Conservation (phyloP, 2,329 filamentous ascomycete species). For the Tolypocladium paradoxum region DNA sequence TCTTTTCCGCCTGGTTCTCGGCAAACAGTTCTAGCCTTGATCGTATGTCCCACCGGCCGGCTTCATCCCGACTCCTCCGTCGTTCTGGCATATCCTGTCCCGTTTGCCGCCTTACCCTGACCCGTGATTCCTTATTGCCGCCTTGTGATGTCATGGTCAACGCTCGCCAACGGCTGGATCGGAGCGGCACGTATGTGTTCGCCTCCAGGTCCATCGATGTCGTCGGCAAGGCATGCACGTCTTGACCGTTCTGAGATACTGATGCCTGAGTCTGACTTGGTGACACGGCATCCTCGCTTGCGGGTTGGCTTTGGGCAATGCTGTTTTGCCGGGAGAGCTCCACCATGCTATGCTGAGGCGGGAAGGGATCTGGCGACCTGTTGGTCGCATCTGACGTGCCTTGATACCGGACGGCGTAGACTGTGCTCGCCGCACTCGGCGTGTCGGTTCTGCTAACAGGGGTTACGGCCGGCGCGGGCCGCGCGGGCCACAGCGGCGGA, state of each 20-base stretch:
- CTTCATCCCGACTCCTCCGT: constrained; percentile 8
- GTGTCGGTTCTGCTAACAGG: constrained; percentile 53
- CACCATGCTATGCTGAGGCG: constrained; percentile 15
- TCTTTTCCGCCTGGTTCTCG: constrained; percentile 46
- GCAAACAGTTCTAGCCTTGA: constrained; percentile 51
- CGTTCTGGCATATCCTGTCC: background rate
- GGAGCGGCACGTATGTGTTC: constrained; percentile 13
- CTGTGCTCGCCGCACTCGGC: constrained; percentile 51
- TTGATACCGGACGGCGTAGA: constrained; percentile 53
- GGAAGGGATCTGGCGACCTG: constrained; percentile 30
- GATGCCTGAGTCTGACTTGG: background rate
- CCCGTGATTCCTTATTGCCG: background rate
- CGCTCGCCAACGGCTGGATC: constrained; percentile 13
- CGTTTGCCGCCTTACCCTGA: background rate
- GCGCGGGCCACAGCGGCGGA: constrained; percentile 42
- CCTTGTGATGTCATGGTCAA: background rate
- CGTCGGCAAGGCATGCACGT: constrained; percentile 5
- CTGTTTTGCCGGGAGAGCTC: constrained; percentile 25
- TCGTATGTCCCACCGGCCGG: constrained; percentile 43
- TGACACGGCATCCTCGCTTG: constrained; percentile 13
- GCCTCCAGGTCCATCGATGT: constrained; percentile 17
- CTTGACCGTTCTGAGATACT: constrained; percentile 10
- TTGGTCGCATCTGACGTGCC: constrained; percentile 41
- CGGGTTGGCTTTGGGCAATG: constrained; percentile 13
- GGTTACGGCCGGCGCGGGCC: constrained; percentile 43